Conservation (phyloP, 2,329 filamentous ascomycete species). For the Didymella keratinophila region DNA sequence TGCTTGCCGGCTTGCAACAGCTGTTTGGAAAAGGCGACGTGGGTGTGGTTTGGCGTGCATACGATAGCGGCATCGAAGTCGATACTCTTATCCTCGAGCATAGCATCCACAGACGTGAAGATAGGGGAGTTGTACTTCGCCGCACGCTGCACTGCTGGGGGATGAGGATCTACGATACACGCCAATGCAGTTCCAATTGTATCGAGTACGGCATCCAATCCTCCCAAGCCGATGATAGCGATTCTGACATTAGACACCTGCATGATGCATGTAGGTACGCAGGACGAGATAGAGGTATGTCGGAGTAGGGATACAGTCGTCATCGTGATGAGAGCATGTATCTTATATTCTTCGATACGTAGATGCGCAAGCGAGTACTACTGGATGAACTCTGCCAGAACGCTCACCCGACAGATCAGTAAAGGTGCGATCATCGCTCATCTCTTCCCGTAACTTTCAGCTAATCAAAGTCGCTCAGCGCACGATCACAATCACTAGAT, state of each 20-base stretch:
- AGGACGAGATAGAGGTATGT: background rate
- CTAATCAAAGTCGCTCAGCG: background rate
- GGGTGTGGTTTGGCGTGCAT: conserved; percentile 5
- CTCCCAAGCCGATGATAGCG: conserved; percentile 6
- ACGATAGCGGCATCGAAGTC: conserved; percentile 6
- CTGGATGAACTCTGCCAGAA: background rate
- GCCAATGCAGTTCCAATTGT: background rate
- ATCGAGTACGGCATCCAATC: conserved; percentile 1
- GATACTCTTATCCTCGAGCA: background rate
- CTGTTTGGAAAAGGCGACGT: conserved; percentile 1
- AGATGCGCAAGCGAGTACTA: background rate
- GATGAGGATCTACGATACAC: conserved; percentile 6
- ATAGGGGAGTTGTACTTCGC: background rate
- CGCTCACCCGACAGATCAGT: background rate
- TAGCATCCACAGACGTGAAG: background rate
- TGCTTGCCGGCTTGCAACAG: background rate
- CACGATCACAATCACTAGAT: too few relatives aligned
- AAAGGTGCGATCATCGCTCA: background rate
- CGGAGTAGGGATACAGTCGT: background rate
- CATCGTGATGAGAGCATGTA: background rate
- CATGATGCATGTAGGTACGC: background rate
- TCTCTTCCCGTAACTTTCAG: background rate
- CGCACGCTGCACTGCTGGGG: background rate
- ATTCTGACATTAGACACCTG: background rate
- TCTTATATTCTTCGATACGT: background rate